Base-by-base conservation (phyloP, 371 early-diverging fungal genomes). In the Rhizopus microsporus region DNA sequence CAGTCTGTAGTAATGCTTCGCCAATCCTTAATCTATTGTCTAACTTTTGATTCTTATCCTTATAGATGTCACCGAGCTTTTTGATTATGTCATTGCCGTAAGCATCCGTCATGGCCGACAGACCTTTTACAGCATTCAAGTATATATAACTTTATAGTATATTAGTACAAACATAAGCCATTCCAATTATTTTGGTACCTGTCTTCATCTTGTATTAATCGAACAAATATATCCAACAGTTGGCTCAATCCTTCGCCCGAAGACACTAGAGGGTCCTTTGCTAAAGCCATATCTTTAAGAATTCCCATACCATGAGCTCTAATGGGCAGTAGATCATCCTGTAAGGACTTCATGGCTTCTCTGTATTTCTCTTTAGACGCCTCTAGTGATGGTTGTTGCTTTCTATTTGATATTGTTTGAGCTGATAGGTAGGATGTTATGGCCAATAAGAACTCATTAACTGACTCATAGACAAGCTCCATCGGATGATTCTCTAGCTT, bases 291-390 rank as follows among this genome's bases (percentile, higher is more conserved):
- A 56, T 89, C 84, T 33, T 88, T 84, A 49, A 96, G 63, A 56
- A 88, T 84, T 7, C 83, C 82, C 54, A 95, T 84, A 2, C 96
- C 96, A 53, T 92, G 91, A 2, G 95, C 96, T 15, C 89, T 84
- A 2, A 96, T 88, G 0, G 96, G 96, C 23, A 95, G 69, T 31
- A 96, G 67, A 9, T 86, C 85, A 60, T 90, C 89, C 50, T 82
- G 83, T 0, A 93, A 68, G 10, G 93, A 92, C 23, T 87, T 84
- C 78, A 96, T 70, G 0, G 94, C 93, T 13, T 85, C 82, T 7
- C 74, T 76, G 60, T 91, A 89, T 42, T 82, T 78, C 56, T 78
- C 72, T 59, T 75, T 71, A 8, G 81, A 88, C 1, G 51, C 64
- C 37, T 73, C 68, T 12, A 63, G 32, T 7, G 58, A 63, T n/a